These are phyloP conservation scores for Stellera chamaejasme DNA, from an alignment of 345 rosid species.

Conservation along the genomic window DNA sequence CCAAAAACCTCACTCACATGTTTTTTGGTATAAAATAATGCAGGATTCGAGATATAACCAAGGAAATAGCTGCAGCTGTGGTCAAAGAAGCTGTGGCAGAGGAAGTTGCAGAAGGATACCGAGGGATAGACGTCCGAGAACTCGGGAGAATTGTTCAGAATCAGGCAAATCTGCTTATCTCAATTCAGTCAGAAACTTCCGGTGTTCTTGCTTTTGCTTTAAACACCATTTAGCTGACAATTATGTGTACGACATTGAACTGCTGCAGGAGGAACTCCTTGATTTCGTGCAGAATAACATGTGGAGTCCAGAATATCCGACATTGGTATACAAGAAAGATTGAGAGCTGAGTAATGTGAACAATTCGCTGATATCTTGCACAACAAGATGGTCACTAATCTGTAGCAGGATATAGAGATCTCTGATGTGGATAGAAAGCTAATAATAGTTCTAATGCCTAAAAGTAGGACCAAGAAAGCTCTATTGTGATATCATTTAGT, in stretches of 20 bases:
- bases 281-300: constrained; percentile 66
- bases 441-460: no score
- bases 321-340: constrained; percentile 53
- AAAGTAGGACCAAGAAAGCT: no score
- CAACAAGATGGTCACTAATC: no score
- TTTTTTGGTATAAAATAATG: constrained; percentile 6
- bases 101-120: constrained; percentile 77
- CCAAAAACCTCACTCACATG: neutral
- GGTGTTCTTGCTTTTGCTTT: neutral
- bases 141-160: constrained; percentile 32
- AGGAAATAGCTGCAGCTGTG: constrained; percentile 82
- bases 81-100: constrained; percentile 79
- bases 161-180: constrained; percentile 28
- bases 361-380: no score
- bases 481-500: no score
- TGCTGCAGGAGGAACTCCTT: constrained; percentile 57
- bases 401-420: no score
- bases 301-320: constrained; percentile 93
- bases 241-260: neutral
- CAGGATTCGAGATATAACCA: constrained; percentile 91
- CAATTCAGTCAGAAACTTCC: neutral
- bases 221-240: neutral
- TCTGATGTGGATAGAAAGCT: no score
- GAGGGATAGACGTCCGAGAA: constrained; percentile 74
- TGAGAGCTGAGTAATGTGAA: constrained; percentile 6